A percentile compares a stretch with the other conserved stretches of the same genome.
Conservation (phyloP, 1,284 basidiomycete genomes). For the Tilletia caries region DNA sequence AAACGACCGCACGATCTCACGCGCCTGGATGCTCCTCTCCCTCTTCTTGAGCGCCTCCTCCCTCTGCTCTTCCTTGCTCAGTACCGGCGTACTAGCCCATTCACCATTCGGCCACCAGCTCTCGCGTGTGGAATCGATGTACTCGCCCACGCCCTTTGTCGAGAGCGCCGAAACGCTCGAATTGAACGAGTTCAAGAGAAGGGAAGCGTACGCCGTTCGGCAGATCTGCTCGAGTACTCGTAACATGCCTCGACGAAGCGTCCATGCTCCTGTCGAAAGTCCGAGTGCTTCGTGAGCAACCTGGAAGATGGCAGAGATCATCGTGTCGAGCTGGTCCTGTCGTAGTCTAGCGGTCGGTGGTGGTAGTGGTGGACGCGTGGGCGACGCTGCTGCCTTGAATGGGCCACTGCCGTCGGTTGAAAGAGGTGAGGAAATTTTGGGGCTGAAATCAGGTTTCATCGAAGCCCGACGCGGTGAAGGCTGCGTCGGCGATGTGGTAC, state of each 20-base stretch:
- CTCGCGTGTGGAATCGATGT: conserved; percentile 35
- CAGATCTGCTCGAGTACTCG: conserved; percentile 52
- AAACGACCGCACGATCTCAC: conserved; percentile 44
- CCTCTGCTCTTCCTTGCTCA: background rate
- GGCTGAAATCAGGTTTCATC: background rate
- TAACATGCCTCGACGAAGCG: conserved; percentile 50
- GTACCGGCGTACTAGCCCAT: conserved; percentile 9
- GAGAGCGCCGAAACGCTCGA: conserved; percentile 41
- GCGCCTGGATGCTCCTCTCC: conserved; percentile 32
- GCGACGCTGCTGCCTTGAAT: background rate
- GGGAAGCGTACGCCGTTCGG: conserved; percentile 46
- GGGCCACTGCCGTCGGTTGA: background rate
- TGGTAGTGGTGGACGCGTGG: background rate
- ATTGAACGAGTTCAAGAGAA: conserved; percentile 43
- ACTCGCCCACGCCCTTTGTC: conserved; percentile 33
- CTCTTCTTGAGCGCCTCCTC: background rate
- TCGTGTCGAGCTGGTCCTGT: conserved; percentile 45
- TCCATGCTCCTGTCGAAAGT: conserved; percentile 49
- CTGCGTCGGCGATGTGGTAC: background rate
- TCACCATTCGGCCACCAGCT: conserved; percentile 47
- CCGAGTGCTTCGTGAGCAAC: conserved; percentile 53
- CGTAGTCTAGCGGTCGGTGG: conserved; percentile 7
- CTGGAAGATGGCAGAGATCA: conserved; percentile 51
- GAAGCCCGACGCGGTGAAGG: background rate
- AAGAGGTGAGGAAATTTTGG: background rate